Percentiles rank a stretch among this genome's conserved stretches.
Conservation (phyloP, 1,284 basidiomycete species). For the Schizophyllum commune region DNA sequence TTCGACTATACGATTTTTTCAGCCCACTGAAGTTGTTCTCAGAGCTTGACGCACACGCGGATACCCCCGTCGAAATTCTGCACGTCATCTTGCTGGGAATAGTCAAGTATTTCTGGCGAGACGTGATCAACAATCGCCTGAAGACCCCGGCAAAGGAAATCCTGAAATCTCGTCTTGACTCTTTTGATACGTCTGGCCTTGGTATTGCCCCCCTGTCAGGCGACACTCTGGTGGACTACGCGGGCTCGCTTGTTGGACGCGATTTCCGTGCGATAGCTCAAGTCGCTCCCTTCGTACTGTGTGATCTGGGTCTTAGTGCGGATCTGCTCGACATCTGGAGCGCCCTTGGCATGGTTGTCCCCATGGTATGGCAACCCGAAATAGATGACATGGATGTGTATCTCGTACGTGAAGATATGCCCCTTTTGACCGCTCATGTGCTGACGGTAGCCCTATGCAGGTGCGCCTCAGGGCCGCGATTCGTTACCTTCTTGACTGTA, state of each 20-base stretch:
- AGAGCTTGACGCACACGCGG: conserved; percentile 24
- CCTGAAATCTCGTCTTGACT: conserved; percentile 21
- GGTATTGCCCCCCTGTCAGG: conserved; percentile 18
- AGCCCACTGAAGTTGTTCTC: neutral
- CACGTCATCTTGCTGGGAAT: conserved; percentile 28
- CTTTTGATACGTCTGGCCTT: conserved; percentile 21
- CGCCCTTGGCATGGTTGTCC: conserved; percentile 23
- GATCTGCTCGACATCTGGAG: conserved; percentile 21
- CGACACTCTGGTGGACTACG: conserved; percentile 26
- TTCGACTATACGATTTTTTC: conserved; percentile 1
- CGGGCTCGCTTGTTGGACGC: conserved; percentile 26
- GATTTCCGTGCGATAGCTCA: conserved; percentile 31
- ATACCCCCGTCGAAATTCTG: conserved; percentile 27
- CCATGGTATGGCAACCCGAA: conserved; percentile 26
- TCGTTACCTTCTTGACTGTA: too few species aligned
- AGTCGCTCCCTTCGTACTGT: conserved; percentile 19
- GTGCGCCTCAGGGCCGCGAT: too few species aligned
- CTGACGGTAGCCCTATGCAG: conserved; percentile 11
- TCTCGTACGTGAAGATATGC: conserved; percentile 16
- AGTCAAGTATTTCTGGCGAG: conserved; percentile 30
- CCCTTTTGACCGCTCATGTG: neutral
- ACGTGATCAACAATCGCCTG: too few species aligned
- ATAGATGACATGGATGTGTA: conserved; percentile 27
- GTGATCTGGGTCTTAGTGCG: conserved; percentile 12
- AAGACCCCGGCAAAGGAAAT: conserved; percentile 15